Evolutionary conservation across 352 stramenopile genomes (phyloP), one percentile per base, ranked within the genome.

Genomic region (Phytophthora cactorum): DNA sequence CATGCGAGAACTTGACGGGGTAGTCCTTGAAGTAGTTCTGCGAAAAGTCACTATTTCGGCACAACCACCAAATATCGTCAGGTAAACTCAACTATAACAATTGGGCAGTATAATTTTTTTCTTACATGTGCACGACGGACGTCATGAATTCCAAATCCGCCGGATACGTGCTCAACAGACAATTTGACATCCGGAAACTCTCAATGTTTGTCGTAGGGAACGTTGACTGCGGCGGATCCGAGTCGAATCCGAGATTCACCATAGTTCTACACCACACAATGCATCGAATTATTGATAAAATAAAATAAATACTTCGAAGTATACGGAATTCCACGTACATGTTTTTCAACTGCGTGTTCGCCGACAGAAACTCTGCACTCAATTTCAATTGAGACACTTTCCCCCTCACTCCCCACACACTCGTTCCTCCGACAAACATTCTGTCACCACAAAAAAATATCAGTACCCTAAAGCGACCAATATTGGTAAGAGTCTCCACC

Each of bases 11-110:
- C 63, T 88, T 87, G 60, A 72, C 66, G 0, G 80, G 78, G 53
- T 77, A 89, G 14, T 75, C 62, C 45, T 68, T 79, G 55, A 87
- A 78, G 52, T 89, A 89, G 60, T 91, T 91, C 45, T 80, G 64
- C 2, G 82, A 89, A 27, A 91, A 72, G 52, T 91, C 78, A 9
- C 79, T 90, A 38, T 50, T 0, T 22, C 22, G 22, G 22, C 22
- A 22, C 22, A 12, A 22, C 38, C 14, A 47, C 55, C 34, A 58
- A 28, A 39, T 22, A 22, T 22, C 5, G 8, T 44, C 4, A 63
- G 17, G 44, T 2, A 63, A 12, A 22, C 22, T 50, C 11, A 44
- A n/a, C 10, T 25, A 46, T 22, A 47, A n/a, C 2, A 50, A 45
- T 1, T 28, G 15, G 3, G 11, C 44, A 14, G 25, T 22, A 43